Conservation (phyloP, 805 yeast genomes). For the Yueomyces sp. region DNA sequence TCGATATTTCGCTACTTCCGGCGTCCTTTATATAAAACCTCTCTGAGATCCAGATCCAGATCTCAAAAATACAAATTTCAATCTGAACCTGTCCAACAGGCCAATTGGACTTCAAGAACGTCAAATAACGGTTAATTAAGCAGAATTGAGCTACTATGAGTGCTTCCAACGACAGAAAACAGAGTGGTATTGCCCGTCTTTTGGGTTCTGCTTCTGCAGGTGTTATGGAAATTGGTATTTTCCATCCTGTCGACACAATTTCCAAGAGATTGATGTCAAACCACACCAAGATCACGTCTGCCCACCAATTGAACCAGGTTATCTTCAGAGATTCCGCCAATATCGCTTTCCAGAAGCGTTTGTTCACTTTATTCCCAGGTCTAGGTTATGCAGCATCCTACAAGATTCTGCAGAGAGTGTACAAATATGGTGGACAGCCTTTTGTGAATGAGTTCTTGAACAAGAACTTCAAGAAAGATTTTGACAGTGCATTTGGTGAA, state of each 20-base stretch:
- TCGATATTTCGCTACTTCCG: background rate
- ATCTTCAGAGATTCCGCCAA: conserved; percentile 74
- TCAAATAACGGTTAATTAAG: background rate
- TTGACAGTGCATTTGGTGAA: conserved; percentile 70
- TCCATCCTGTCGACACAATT: conserved; percentile 97
- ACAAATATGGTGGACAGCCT: conserved; percentile 99
- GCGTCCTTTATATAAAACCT: background rate
- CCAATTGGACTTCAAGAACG: background rate
- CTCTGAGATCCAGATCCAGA: background rate
- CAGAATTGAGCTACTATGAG: background rate
- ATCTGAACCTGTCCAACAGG: conserved; percentile 10
- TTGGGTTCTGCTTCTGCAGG: conserved; percentile 98
- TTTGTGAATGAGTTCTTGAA: conserved; percentile 88
- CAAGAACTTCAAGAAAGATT: conserved; percentile 53
- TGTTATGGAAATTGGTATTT: conserved; percentile 87
- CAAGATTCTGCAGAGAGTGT: conserved; percentile 91
- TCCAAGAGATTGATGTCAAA: conserved; percentile 91
- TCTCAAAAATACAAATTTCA: background rate
- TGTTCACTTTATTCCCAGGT: conserved; percentile 89
- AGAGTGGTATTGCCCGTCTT: conserved; percentile 80
- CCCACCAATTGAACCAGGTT: conserved; percentile 64
- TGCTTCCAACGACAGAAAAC: conserved; percentile 44
- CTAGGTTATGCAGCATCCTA: conserved; percentile 96
- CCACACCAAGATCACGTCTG: conserved; percentile 50
- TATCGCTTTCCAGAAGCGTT: conserved; percentile 55